Evolutionary conservation across 345 rosid genomes (phyloP).

Genomic region (Jatropha curcas): DNA sequence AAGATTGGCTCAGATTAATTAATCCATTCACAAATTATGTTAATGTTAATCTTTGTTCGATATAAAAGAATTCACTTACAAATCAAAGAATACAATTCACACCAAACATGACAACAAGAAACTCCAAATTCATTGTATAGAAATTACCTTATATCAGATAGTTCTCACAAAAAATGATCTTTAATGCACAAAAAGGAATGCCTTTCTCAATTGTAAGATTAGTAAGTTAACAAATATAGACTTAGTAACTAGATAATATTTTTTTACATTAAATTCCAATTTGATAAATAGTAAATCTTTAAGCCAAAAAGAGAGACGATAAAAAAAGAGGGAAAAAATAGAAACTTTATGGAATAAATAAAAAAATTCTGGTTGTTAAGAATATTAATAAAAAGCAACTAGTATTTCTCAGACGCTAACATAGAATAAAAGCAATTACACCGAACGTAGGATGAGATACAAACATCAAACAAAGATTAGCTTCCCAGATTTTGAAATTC

Average conservation of each 20-base stretch:
- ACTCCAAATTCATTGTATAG: too few species aligned
- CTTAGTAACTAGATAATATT: too few species aligned
- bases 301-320: neutral
- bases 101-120: too few species aligned
- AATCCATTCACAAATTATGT: too few species aligned
- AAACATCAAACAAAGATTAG: neutral
- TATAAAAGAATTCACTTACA: too few species aligned
- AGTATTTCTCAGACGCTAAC: neutral
- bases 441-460: neutral
- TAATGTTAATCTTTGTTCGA: too few species aligned
- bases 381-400: neutral
- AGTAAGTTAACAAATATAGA: neutral
- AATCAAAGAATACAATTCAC: too few species aligned
- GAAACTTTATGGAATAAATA: too few species aligned
- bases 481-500: neutral
- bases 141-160: neutral
- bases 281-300: conserved; percentile 2
- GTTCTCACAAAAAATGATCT: neutral
- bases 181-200: too few species aligned
- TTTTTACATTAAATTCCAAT: too few species aligned
- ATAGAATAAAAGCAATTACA: neutral
- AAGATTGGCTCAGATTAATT: neutral
- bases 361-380: too few species aligned
- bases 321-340: neutral
- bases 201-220: too few species aligned